Evolutionary conservation across 257 asterid genomes (phyloP), one percentile per base, ranked within the genome.

Genomic region (Hygrophila difformis): DNA sequence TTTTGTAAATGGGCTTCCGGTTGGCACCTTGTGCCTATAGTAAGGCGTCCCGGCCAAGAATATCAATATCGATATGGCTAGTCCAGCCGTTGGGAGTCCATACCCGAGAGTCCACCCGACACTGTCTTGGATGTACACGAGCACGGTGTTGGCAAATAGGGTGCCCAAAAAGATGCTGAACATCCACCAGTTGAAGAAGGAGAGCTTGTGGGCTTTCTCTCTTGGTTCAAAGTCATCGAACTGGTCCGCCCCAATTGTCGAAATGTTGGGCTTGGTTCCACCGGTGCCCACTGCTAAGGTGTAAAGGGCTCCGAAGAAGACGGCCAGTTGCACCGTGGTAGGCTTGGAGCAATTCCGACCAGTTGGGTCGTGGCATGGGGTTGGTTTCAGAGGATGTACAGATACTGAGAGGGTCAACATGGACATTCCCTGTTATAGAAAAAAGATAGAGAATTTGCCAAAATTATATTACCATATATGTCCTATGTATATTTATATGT

Each of bases 71-170:
- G 71, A 47, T 1, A 65, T 5, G 4, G 51, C 53, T n/a, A 65
- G 62, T 6, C 71, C 71, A 34, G 12, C 36, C 5, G 66, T 58
- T 14, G 66, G 66, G 20, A 65, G 53, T 5, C 71, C 71, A 28
- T 59, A 65, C 5, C 71, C 71, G 58, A 59, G 28, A 12, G 66
- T 47, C 71, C 66, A 65, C 8, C 71, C 71, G 8, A 65, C 62
- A 41, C 59, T 58, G 23, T 65, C 71, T 41, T 65, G 71, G 13
- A 65, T 58, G 59, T 65, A 65, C n/a, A n/a, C n/a, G n/a, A n/a
- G n/a, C n/a, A n/a, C n/a, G n/a, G n/a, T n/a, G n/a, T n/a, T n/a
- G n/a, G n/a, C n/a, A n/a, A n/a, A n/a, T n/a, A n/a, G n/a, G n/a
- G n/a, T n/a, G n/a, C n/a, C n/a, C n/a, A n/a, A n/a, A n/a, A n/a